These are phyloP conservation scores for Calonectria crousiana DNA, from an alignment of 2,329 filamentous ascomycete genomes.

Conservation along the genomic window DNA sequence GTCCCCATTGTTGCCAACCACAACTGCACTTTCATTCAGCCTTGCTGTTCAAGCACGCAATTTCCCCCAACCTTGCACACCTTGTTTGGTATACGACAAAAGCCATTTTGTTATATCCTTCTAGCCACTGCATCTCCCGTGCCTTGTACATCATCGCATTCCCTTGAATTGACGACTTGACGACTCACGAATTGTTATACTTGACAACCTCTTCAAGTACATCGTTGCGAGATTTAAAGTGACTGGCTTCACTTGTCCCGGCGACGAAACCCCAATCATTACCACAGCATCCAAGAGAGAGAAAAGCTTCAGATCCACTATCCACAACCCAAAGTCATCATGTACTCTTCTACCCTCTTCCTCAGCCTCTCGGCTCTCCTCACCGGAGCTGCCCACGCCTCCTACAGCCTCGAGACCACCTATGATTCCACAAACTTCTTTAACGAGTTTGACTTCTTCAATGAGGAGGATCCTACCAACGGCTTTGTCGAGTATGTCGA, in stretches of 20 bases:
- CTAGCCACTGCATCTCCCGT: not conserved
- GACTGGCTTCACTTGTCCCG: slow-evolving; percentile 27
- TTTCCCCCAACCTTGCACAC: not conserved
- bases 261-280: slow-evolving; percentile 12
- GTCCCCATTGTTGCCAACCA: slow-evolving; percentile 21
- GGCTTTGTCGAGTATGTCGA: slow-evolving; percentile 80
- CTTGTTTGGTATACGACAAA: slow-evolving; percentile 7
- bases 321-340: slow-evolving; percentile 34
- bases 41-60: slow-evolving; percentile 11
- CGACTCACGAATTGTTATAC: slow-evolving; percentile 19
- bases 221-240: slow-evolving; percentile 18
- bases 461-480: slow-evolving; percentile 74
- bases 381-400: slow-evolving; percentile 41
- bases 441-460: slow-evolving; percentile 67
- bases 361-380: slow-evolving; percentile 48
- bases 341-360: slow-evolving; percentile 40
- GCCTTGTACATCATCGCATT: slow-evolving; percentile 3
- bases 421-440: slow-evolving; percentile 70
- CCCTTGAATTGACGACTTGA: slow-evolving; percentile 11
- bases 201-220: slow-evolving; percentile 19
- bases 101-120: not conserved
- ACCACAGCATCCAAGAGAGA: slow-evolving; percentile 14
- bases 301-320: slow-evolving; percentile 22
- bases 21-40: slow-evolving; percentile 19
- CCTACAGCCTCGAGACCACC: slow-evolving; percentile 60